Conservation (phyloP, 805 yeast species). For the Metschnikowia kofuensis region DNA sequence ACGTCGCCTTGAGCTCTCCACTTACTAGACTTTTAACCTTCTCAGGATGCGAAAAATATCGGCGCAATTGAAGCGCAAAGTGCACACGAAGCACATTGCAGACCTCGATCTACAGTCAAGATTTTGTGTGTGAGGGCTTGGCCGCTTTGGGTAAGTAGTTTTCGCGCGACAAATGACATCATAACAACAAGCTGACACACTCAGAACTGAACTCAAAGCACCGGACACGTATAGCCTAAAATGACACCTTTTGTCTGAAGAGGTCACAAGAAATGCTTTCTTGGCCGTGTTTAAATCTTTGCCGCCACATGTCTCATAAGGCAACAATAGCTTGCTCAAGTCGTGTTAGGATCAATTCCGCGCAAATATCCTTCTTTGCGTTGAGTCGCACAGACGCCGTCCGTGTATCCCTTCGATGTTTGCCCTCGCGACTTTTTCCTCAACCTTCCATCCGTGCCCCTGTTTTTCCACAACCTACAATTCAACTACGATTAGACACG, state of each 20-base stretch:
- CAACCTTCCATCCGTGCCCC: constrained; percentile 6
- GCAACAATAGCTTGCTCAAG: constrained; percentile 1
- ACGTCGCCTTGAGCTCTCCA: no score
- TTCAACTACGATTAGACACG: constrained; percentile 1
- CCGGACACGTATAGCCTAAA: no score
- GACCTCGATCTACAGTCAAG: neutral
- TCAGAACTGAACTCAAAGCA: no score
- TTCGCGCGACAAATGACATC: neutral
- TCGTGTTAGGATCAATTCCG: constrained; percentile 3
- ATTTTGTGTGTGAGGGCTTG: neutral
- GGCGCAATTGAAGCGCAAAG: no score
- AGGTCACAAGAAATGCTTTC: no score
- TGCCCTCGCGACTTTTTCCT: constrained; percentile 11
- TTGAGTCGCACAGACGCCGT: constrained; percentile 2
- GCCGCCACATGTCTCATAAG: neutral
- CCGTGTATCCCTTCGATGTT: constrained; percentile 6
- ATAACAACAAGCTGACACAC: neutral
- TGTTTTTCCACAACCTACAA: neutral
- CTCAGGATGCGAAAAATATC: no score
- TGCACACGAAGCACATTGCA: no score
- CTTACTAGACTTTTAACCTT: no score
- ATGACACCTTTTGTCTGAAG: no score
- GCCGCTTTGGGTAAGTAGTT: neutral
- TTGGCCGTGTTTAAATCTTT: no score
- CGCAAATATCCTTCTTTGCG: constrained; percentile 6